A percentile compares a stretch with the other conserved stretches of the same genome.
Evolutionary conservation across 202 grass and related monocot species (phyloP).

Genomic region (Eragrostis tef): DNA sequence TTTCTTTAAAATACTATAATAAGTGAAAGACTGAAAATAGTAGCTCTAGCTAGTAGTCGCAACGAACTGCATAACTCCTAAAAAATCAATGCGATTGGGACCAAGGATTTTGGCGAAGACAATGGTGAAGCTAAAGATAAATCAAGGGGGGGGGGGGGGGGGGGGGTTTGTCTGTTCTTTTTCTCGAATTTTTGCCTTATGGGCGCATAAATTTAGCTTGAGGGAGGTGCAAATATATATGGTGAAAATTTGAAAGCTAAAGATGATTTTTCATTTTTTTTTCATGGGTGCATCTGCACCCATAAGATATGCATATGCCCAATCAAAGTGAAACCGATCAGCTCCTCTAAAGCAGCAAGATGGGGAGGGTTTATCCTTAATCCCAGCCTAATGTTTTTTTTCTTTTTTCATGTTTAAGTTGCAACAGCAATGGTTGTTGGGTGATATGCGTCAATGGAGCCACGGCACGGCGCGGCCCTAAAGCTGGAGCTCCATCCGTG

Average conservation of each 20-base stretch:
- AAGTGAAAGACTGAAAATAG: background rate
- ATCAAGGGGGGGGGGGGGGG: too few species aligned
- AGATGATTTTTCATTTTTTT: too few species aligned
- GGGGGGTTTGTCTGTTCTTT: too few species aligned
- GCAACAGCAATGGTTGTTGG: constrained; percentile 48
- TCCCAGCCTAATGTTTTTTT: background rate
- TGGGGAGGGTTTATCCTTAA: constrained; percentile 38
- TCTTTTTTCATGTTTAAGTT: constrained; percentile 16
- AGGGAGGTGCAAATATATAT: too few species aligned
- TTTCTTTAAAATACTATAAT: background rate
- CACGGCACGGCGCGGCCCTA: constrained; percentile 28
- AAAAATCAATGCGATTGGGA: constrained; percentile 36
- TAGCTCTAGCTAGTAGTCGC: background rate
- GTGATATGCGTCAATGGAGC: constrained; percentile 53
- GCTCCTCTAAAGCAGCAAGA: constrained; percentile 29
- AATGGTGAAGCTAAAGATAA: too few species aligned
- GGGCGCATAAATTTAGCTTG: too few species aligned
- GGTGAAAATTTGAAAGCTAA: too few species aligned
- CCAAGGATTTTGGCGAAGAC: constrained; percentile 21
- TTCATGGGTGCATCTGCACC: too few species aligned
- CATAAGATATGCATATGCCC: background rate
- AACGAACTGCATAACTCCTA: constrained; percentile 20
- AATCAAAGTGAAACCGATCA: background rate
- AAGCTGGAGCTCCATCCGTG: constrained; percentile 46
- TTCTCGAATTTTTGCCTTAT: too few species aligned